Evolutionary conservation across 352 stramenopile genomes (phyloP).

Genomic region (Phytophthora melonis): DNA sequence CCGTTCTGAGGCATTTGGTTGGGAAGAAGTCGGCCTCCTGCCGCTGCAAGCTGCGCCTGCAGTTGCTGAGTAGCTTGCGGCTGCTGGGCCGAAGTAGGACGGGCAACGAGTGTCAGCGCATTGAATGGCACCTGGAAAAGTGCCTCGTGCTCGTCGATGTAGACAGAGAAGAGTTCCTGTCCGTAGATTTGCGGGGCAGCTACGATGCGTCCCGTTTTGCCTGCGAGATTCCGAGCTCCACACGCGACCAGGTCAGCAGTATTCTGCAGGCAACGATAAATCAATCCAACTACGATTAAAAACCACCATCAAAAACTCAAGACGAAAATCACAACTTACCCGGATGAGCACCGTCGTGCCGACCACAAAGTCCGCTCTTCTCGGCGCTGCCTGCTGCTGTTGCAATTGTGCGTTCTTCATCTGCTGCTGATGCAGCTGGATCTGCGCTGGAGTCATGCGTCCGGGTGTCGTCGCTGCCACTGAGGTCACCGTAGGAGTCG

Average conservation of each 20-base stretch:
- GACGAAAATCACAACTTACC: slow-evolving; percentile 39
- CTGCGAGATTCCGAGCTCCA: slow-evolving; percentile 75
- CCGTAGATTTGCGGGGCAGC: slow-evolving; percentile 79
- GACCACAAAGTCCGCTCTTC: slow-evolving; percentile 25
- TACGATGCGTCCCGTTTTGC: slow-evolving; percentile 81
- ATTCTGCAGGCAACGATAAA: slow-evolving; percentile 44
- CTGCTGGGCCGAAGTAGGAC: slow-evolving; percentile 49
- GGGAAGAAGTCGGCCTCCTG: slow-evolving; percentile 31
- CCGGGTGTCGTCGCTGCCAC: slow-evolving; percentile 23
- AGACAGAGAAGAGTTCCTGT: slow-evolving; percentile 84
- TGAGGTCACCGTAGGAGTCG: slow-evolving; percentile 27
- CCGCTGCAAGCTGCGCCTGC: slow-evolving; percentile 45
- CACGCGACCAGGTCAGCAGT: slow-evolving; percentile 78
- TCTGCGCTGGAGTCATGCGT: slow-evolving; percentile 37
- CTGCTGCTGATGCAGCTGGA: slow-evolving; percentile 50
- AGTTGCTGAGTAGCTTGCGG: slow-evolving; percentile 42
- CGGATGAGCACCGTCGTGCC: slow-evolving; percentile 75
- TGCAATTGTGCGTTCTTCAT: no score
- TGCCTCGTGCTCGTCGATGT: slow-evolving; percentile 85
- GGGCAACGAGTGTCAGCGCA: slow-evolving; percentile 66
- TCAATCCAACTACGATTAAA: neutral
- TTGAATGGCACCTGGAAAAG: slow-evolving; percentile 88
- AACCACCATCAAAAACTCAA: neutral
- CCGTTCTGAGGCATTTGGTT: slow-evolving; percentile 19
- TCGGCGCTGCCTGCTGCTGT: neutral